Evolutionary conservation across 2,329 filamentous ascomycete genomes (phyloP).

Genomic region (Hymenoscyphus linearis): DNA sequence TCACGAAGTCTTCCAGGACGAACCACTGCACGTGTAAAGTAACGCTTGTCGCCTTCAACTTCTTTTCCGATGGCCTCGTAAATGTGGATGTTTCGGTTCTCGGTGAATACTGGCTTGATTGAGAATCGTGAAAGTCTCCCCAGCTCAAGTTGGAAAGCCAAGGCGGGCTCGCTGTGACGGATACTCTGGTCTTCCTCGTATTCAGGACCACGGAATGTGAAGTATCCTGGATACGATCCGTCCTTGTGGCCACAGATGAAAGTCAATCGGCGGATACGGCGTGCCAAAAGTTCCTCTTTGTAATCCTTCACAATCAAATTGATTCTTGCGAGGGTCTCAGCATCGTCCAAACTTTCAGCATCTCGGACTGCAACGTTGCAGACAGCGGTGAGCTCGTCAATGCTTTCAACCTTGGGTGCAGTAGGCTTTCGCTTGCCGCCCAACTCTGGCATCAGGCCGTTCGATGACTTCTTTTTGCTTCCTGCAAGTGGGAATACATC

Average conservation of each 20-base stretch:
- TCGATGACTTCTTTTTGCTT: conserved; percentile 50
- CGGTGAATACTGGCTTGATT: conserved; percentile 96
- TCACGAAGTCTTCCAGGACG: conserved; percentile 90
- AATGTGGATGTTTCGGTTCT: conserved; percentile 98
- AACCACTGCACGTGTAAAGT: conserved; percentile 95
- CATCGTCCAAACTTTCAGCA: conserved; percentile 76
- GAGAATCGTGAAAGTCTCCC: conserved; percentile 92
- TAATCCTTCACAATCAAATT: conserved; percentile 68
- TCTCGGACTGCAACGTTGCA: conserved; percentile 90
- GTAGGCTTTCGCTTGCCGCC: conserved; percentile 62
- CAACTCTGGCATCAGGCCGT: conserved; percentile 65
- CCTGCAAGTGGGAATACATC: conserved; percentile 67
- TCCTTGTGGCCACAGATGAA: conserved; percentile 96
- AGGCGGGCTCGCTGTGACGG: conserved; percentile 90
- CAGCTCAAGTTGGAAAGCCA: conserved; percentile 98
- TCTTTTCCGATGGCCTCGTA: conserved; percentile 96
- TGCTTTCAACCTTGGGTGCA: conserved; percentile 48
- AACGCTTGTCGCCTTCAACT: conserved; percentile 93
- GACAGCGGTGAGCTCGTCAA: conserved; percentile 83
- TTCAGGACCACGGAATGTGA: conserved; percentile 89
- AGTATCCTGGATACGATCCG: conserved; percentile 93
- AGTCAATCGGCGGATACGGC: conserved; percentile 81
- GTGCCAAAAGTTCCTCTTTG: conserved; percentile 77
- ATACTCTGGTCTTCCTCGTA: conserved; percentile 94
- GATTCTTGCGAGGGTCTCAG: conserved; percentile 73